Evolutionary conservation across 2,329 filamentous ascomycete genomes (phyloP).

Genomic region (Grosmannia huntii): DNA sequence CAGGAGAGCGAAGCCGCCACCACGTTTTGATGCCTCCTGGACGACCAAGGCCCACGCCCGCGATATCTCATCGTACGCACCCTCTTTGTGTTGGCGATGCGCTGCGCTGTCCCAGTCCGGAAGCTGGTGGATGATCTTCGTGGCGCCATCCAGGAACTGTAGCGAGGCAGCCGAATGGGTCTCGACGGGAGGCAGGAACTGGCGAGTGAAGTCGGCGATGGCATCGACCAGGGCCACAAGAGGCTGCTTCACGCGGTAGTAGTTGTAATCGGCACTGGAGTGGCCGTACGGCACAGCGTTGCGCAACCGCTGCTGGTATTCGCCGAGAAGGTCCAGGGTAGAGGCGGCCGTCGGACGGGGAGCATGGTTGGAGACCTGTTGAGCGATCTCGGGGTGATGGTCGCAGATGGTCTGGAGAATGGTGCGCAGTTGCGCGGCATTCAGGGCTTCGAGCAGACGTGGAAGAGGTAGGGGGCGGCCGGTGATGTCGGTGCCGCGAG

Average conservation of each 20-base stretch:
- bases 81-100: slow-evolving; percentile 86
- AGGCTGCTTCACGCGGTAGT: slow-evolving; percentile 78
- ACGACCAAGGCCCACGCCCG: slow-evolving; percentile 89
- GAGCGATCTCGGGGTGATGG: slow-evolving; percentile 70
- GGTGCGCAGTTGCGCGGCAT: slow-evolving; percentile 68
- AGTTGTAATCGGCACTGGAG: slow-evolving; percentile 80
- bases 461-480: slow-evolving; percentile 43
- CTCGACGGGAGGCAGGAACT: slow-evolving; percentile 89
- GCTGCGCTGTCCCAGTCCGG: slow-evolving; percentile 84
- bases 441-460: slow-evolving; percentile 87
- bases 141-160: slow-evolving; percentile 79
- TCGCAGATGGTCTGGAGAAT: slow-evolving; percentile 89
- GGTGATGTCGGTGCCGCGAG: slow-evolving; percentile 49
- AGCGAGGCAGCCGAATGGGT: slow-evolving; percentile 71
- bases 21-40: slow-evolving; percentile 78
- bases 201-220: slow-evolving; percentile 84
- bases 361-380: slow-evolving; percentile 71
- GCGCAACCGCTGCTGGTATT: slow-evolving; percentile 69
- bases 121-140: slow-evolving; percentile 76
- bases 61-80: slow-evolving; percentile 90
- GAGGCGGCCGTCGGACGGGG: slow-evolving; percentile 77
- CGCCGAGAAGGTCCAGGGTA: slow-evolving; percentile 65
- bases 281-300: slow-evolving; percentile 77
- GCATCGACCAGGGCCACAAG: slow-evolving; percentile 75
- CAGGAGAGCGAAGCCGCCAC: slow-evolving; percentile 71